Percentiles rank a stretch among this genome's conserved stretches.
Conservation (phyloP, 73 alveolate species). For the Paramecium bursaria region DNA sequence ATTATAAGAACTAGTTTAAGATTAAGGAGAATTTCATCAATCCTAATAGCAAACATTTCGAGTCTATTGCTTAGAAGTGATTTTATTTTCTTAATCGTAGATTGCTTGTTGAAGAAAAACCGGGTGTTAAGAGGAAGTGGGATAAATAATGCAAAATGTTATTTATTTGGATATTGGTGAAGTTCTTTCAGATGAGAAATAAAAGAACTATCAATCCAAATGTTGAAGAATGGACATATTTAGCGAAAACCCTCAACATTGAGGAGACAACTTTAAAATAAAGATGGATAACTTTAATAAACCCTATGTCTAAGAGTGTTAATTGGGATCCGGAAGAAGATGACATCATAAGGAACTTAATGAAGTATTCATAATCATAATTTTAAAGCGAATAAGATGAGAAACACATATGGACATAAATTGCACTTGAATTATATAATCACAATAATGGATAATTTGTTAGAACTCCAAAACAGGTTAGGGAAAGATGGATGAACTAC, state of each 20-base stretch:
- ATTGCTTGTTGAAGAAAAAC: slow-evolving; percentile 33
- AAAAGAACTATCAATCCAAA: slow-evolving; percentile 30
- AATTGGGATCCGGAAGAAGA: slow-evolving; percentile 58
- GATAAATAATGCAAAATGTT: slow-evolving; percentile 58
- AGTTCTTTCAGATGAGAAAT: slow-evolving; percentile 29
- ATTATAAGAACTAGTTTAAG: slow-evolving; percentile 16
- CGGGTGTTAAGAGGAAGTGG: slow-evolving; percentile 55
- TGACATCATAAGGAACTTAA: slow-evolving; percentile 29
- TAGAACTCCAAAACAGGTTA: slow-evolving; percentile 77
- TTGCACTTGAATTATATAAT: slow-evolving; percentile 50
- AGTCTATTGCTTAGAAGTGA: slow-evolving; percentile 39
- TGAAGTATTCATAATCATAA: slow-evolving; percentile 1
- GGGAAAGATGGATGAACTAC: slow-evolving; percentile 94
- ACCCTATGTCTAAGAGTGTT: slow-evolving; percentile 48
- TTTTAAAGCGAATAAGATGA: slow-evolving; percentile 28
- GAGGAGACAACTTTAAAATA: slow-evolving; percentile 28
- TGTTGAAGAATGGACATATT: slow-evolving; percentile 15
- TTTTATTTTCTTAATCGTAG: not conserved
- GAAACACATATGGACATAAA: slow-evolving; percentile 45
- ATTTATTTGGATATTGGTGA: slow-evolving; percentile 37
- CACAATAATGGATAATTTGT: slow-evolving; percentile 50
- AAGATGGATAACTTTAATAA: slow-evolving; percentile 50
- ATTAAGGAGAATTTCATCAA: slow-evolving; percentile 31
- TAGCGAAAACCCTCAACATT: not conserved
- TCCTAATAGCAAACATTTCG: slow-evolving; percentile 60